A percentile compares a stretch with the other conserved stretches of the same genome.
phyloP scores from a whole-genome alignment of 2,329 filamentous ascomycete genomes.

The Cylindrodendrum hubeiense region DNA sequence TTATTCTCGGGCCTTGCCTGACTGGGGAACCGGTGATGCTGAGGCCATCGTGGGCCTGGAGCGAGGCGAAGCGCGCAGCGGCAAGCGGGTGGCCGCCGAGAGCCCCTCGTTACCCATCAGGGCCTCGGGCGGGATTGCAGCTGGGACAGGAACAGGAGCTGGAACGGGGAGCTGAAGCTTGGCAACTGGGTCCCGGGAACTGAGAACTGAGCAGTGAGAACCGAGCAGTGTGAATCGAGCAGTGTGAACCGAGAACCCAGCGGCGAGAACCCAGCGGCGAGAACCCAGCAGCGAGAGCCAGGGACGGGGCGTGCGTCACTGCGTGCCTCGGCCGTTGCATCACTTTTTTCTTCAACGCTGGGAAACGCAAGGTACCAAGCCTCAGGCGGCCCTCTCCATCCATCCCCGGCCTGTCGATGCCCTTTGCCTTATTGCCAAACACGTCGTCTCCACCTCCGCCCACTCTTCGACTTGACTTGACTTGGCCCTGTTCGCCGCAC shows the following conservation, averaged over 20 bases:
- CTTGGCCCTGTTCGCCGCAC: conserved; percentile 26
- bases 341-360: conserved; percentile 26
- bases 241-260: conserved; percentile 5
- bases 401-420: conserved; percentile 40
- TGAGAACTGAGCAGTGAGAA: conserved; percentile 16
- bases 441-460: conserved; percentile 37
- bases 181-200: neutral
- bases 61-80: conserved; percentile 24
- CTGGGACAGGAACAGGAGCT: conserved; percentile 2
- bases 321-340: conserved; percentile 16
- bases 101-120: neutral
- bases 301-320: neutral
- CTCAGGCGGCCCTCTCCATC: conserved; percentile 21
- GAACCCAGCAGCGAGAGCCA: neutral
- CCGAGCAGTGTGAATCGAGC: conserved; percentile 1
- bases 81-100: conserved; percentile 1
- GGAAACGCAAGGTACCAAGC: conserved; percentile 34
- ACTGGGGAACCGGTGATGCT: conserved; percentile 26
- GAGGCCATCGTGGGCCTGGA: conserved; percentile 34
- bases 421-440: conserved; percentile 46
- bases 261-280: conserved; percentile 11
- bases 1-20: conserved; percentile 23
- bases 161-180: neutral
- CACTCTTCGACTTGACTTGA: conserved; percentile 22
- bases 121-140: neutral